Evolutionary conservation across 805 yeast species (phyloP).

Genomic region (Candida endomychidarum): DNA sequence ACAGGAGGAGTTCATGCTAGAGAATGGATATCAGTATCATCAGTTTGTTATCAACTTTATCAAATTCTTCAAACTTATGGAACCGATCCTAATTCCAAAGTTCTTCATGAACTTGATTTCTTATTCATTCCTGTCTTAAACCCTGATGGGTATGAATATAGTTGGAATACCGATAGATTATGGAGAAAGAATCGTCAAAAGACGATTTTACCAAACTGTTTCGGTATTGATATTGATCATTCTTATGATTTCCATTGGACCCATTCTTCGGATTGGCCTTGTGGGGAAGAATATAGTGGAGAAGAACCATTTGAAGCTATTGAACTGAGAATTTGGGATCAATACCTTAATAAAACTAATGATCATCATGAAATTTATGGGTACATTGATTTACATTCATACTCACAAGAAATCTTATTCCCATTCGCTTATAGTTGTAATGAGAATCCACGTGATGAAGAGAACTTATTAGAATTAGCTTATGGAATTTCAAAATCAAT

Average conservation of each 20-base stretch:
- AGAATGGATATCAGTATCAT: constrained; percentile 81
- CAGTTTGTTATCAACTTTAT: constrained; percentile 59
- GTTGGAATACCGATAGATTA: constrained; percentile 77
- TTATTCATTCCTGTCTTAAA: constrained; percentile 80
- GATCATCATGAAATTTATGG: constrained; percentile 65
- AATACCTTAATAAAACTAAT: constrained; percentile 43
- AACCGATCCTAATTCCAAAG: constrained; percentile 34
- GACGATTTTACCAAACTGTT: constrained; percentile 59
- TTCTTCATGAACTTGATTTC: constrained; percentile 62
- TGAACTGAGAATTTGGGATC: constrained; percentile 41
- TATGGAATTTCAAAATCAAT: constrained; percentile 78
- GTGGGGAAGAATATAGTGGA: constrained; percentile 84
- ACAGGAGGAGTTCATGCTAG: constrained; percentile 88
- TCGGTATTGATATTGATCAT: constrained; percentile 85
- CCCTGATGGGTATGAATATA: constrained; percentile 86
- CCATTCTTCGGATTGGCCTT: constrained; percentile 60
- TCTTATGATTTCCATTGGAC: constrained; percentile 77
- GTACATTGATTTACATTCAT: constrained; percentile 80
- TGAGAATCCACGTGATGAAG: constrained; percentile 73
- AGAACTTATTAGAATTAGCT: constrained; percentile 76
- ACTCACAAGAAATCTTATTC: constrained; percentile 77
- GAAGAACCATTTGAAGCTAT: constrained; percentile 60
- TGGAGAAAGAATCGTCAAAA: constrained; percentile 91
- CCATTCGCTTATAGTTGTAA: constrained; percentile 83
- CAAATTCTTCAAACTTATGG: constrained; percentile 31